These are phyloP conservation scores for Termitomyces bulborhizus DNA, from an alignment of 768 basidiomycete species.

Conservation along the genomic window DNA sequence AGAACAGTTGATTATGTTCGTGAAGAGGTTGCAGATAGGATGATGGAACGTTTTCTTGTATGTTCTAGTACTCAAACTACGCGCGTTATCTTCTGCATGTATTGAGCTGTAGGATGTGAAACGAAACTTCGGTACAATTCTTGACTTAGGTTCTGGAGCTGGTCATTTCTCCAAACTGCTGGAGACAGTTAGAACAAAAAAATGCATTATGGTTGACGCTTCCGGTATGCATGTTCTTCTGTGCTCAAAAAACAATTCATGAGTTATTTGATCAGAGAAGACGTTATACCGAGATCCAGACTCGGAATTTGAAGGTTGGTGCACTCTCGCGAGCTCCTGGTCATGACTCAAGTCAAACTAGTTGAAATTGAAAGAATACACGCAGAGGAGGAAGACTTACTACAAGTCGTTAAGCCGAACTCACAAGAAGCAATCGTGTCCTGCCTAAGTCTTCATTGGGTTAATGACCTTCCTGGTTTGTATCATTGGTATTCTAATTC, in stretches of 20 bases:
- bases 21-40: slow-evolving; percentile 82
- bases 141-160: slow-evolving; percentile 88
- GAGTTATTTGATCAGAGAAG: slow-evolving; percentile 38
- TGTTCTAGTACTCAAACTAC: slow-evolving; percentile 13
- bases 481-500: not conserved
- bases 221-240: slow-evolving; percentile 49
- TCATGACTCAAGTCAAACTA: slow-evolving; percentile 22
- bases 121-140: slow-evolving; percentile 66
- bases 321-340: not conserved
- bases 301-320: slow-evolving; percentile 72
- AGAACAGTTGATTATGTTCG: slow-evolving; percentile 87
- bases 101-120: slow-evolving; percentile 72
- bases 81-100: not conserved
- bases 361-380: slow-evolving; percentile 75
- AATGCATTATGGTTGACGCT: slow-evolving; percentile 80
- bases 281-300: slow-evolving; percentile 74
- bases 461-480: slow-evolving; percentile 92
- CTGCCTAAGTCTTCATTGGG: slow-evolving; percentile 91
- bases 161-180: slow-evolving; percentile 89
- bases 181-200: slow-evolving; percentile 58
- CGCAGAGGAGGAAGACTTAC: slow-evolving; percentile 79
- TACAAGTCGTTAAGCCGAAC: slow-evolving; percentile 55
- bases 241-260: not conserved
- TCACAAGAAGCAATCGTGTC: slow-evolving; percentile 92
- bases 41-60: slow-evolving; percentile 89